Evolutionary conservation across 2,329 filamentous ascomycete genomes (phyloP).

Genomic region (Knufia petricola): DNA sequence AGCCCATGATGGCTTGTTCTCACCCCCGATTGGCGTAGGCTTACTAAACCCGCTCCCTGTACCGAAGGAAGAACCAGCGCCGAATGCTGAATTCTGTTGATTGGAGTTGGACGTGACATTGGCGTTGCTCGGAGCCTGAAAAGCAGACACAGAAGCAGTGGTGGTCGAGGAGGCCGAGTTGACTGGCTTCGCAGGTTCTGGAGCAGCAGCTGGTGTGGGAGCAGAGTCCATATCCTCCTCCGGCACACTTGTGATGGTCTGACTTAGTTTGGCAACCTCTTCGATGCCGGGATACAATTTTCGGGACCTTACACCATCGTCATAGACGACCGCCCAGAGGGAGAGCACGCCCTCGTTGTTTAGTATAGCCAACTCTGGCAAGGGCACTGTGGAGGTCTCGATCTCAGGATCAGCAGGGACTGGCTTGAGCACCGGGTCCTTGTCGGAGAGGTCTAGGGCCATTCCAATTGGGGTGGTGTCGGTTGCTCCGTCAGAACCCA

Average conservation of each 20-base stretch:
- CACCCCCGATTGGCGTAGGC: constrained; percentile 24
- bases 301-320: constrained; percentile 68
- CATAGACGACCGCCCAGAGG: constrained; percentile 87
- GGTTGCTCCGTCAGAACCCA: constrained; percentile 50
- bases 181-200: constrained; percentile 6
- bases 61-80: constrained; percentile 19
- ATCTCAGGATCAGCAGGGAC: constrained; percentile 69
- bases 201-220: constrained; percentile 24
- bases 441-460: constrained; percentile 72
- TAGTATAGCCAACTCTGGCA: constrained; percentile 74
- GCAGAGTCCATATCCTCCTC: constrained; percentile 13
- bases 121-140: constrained; percentile 9
- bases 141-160: constrained; percentile 9
- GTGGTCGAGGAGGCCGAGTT: background rate
- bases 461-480: constrained; percentile 74
- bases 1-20: constrained; percentile 23
- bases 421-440: constrained; percentile 66
- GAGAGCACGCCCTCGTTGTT: constrained; percentile 81
- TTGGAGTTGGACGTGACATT: background rate
- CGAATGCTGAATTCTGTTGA: constrained; percentile 9
- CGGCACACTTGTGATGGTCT: constrained; percentile 17
- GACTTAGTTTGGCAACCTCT: constrained; percentile 10
- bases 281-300: constrained; percentile 63
- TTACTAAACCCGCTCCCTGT: constrained; percentile 14
- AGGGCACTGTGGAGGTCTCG: constrained; percentile 64